Conservation (phyloP, 2,329 filamentous ascomycete species). For the Botryosphaeria dothidea region DNA sequence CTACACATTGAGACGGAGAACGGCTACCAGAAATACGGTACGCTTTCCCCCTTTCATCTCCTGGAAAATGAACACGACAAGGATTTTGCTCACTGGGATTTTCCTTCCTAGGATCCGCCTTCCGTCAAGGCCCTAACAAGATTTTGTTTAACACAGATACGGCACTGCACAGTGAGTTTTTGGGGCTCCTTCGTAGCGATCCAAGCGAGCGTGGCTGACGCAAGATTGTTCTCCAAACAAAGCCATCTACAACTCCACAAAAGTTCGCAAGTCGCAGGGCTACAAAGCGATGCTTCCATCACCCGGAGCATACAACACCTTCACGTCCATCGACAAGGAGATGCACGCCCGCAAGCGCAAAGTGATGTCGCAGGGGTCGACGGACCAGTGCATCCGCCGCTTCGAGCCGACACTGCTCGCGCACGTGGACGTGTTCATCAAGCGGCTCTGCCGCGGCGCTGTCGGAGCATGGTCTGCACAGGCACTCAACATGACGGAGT, state of each 20-base stretch:
- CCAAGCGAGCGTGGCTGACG: no score
- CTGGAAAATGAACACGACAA: no score
- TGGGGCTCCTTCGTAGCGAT: no score
- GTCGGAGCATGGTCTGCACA: no score
- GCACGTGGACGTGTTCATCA: slow-evolving; percentile 31
- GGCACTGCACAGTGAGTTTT: not conserved
- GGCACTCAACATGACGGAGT: not conserved
- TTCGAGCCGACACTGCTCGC: slow-evolving; percentile 49
- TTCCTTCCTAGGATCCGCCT: not conserved
- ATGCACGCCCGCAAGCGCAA: slow-evolving; percentile 48
- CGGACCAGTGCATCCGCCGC: slow-evolving; percentile 45
- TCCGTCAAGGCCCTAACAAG: not conserved
- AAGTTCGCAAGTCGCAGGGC: not conserved
- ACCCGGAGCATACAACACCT: slow-evolving; percentile 30
- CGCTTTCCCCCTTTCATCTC: no score
- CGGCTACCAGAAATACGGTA: slow-evolving; percentile 71
- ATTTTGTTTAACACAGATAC: not conserved
- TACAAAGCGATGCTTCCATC: not conserved
- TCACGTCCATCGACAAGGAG: slow-evolving; percentile 45
- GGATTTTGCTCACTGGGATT: no score
- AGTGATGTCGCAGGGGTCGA: slow-evolving; percentile 49
- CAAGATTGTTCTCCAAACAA: not conserved
- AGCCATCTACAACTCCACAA: not conserved
- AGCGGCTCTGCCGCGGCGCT: slow-evolving; percentile 43
- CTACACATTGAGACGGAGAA: slow-evolving; percentile 72